Evolutionary conservation across 202 grass and related monocot species (phyloP), one percentile per base, ranked within the genome.

Genomic region (Saccharum hybrid): DNA sequence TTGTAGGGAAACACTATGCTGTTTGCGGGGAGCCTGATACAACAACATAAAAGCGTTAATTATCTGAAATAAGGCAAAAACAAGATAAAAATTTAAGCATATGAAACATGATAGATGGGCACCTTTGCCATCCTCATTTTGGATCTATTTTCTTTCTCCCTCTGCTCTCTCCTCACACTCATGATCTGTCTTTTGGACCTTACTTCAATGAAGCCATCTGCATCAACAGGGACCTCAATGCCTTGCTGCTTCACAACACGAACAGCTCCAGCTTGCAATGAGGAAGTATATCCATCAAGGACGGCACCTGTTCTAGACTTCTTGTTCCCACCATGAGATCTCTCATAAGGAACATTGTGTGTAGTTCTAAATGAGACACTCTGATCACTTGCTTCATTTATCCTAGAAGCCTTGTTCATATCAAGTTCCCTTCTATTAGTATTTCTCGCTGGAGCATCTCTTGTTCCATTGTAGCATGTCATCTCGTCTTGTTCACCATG

Each of bases 171-270:
- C 48, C 91, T 94, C 56, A 96, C 96, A 92, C 70, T 98, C 76
- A 98, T 81, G 74, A 98, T 96, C 64, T 98, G 96, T 61, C 89
- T 95, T 81, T 96, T 98, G 68, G 96, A 98, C 81, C 93, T 98
- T 83, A 98, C 96, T 89, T 98, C 90, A 75, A 98, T 98, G 73
- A 98, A 98, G 74, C 92, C 96, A 98, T 98, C 92, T 83, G 91
- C 96, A 84, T 98, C 93, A 85, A 87, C 90, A 76, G 93, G 96
- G 37, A 87, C 81, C 78, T 98, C 96, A 80, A 98, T 87, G 31
- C 96, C 93, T 82, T 90, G 89, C 40, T 96, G 96, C 83, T 92
- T 93, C 83, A 95, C 87, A 85, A 95, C 86, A 68, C 81, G 74
- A 54, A 89, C 91, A 77, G 90, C 85, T 88, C 92, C 92, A 77